phyloP scores from a whole-genome alignment of 352 stramenopile genomes.

The Pythium dissimile region DNA sequence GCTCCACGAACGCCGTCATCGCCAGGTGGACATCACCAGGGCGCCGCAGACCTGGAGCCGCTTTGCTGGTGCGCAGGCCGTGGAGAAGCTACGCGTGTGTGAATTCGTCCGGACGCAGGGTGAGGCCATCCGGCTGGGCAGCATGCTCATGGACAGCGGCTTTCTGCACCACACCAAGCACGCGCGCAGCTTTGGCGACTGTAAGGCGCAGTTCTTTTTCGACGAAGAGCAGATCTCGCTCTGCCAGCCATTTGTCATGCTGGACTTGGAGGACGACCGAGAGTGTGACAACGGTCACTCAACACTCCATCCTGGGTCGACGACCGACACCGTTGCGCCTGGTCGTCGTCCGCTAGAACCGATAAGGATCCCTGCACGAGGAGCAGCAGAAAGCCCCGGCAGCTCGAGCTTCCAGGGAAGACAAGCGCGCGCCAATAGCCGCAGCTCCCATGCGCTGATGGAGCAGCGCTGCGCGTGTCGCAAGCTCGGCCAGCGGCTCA shows the following conservation, averaged over 20 bases:
- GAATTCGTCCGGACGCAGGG: neutral
- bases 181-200: conserved; percentile 13
- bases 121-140: conserved; percentile 29
- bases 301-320: too few species aligned
- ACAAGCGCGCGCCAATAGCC: neutral
- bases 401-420: neutral
- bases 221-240: conserved; percentile 25
- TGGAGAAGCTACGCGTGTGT: conserved; percentile 7
- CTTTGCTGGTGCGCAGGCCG: conserved; percentile 21
- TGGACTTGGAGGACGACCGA: conserved; percentile 2
- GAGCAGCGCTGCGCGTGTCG: conserved; percentile 19
- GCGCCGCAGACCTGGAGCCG: neutral
- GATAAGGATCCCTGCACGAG: too few species aligned
- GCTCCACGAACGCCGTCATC: conserved; percentile 33
- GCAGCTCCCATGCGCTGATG: neutral
- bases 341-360: too few species aligned
- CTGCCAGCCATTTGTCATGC: conserved; percentile 15
- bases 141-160: conserved; percentile 30
- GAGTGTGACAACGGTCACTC: too few species aligned
- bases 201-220: conserved; percentile 19
- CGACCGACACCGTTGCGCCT: too few species aligned
- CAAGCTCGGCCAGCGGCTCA: conserved; percentile 26
- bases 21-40: neutral
- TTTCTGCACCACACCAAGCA: conserved; percentile 38
- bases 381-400: neutral